Conservation (phyloP, 2,329 filamentous ascomycete genomes). For the Penicillium crustosum region DNA sequence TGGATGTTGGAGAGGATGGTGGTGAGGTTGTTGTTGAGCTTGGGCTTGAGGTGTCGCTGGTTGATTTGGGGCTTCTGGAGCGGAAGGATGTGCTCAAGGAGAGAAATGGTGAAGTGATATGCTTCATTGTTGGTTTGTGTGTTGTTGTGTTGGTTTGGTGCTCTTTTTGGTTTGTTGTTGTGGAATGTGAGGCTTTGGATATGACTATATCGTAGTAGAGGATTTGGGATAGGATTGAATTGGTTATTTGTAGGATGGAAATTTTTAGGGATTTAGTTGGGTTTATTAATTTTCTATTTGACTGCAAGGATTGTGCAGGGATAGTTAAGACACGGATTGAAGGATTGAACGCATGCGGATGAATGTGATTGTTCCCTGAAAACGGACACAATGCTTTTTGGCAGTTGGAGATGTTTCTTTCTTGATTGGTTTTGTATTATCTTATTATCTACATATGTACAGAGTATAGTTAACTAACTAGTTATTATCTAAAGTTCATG, state of each 20-base stretch:
- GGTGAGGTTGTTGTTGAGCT: constrained; percentile 31
- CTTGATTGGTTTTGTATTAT: too few relatives aligned
- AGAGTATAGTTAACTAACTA: too few relatives aligned
- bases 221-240: not conserved
- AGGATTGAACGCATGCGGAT: constrained; percentile 25
- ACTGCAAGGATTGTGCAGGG: constrained; percentile 27
- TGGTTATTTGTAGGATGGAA: not conserved
- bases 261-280: not conserved
- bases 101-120: constrained; percentile 27
- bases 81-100: constrained; percentile 35
- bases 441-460: too few relatives aligned
- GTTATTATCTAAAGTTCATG: too few relatives aligned
- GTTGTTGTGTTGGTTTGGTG: not conserved
- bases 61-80: constrained; percentile 19
- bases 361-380: constrained; percentile 19
- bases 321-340: constrained; percentile 24
- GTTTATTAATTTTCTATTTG: constrained; percentile 8
- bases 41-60: constrained; percentile 21
- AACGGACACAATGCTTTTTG: constrained; percentile 9
- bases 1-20: constrained; percentile 24
- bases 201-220: not conserved
- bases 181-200: constrained; percentile 4
- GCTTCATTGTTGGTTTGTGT: constrained; percentile 22
- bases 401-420: too few relatives aligned
- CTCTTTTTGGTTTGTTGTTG: too few relatives aligned